Base-by-base conservation (phyloP, 805 yeast genomes). In the Yamadazyma nakazawae region DNA sequence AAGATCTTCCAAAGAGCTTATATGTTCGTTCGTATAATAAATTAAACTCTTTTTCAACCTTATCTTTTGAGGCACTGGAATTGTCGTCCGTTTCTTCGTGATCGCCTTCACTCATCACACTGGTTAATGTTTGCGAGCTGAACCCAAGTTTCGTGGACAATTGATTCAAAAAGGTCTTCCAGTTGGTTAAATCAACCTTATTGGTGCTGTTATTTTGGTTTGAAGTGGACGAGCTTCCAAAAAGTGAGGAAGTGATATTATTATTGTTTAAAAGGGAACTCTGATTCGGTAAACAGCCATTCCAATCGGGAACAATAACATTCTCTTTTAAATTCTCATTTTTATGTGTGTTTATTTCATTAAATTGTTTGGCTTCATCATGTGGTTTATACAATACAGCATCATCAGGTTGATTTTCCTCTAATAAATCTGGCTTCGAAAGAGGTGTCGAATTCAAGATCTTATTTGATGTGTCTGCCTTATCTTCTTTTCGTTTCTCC, bases 371-470 rank as follows among this genome's bases (percentile, higher is more conserved):
- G 6, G 75, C 60, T 42, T 68, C 63, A 42, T 65, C 63, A 46
- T 72, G 77, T 5, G 76, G 72, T 49, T 70, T 70, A 54, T 71
- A 72, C 46, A 72, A 60, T 3, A 72, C 76, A 0, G 77, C 77
- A 51, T 72, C 77, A 42, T 70, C 75, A 14, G 41, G 45, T 17
- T 38, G 38, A 21, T 18, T 25, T 6, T 34, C 37, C 13, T 40
- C 40, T 5, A 6, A 11, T 14, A 11, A 10, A 2, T 41, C 43
- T 3, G 14, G 42, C n/a, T 34, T 45, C 13, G 40, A 49, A 68
- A 2, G 65, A 61, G 1, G 75, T 61, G 24, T 49, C 55, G 28
- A 71, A 26, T 38, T 38, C 31, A 38, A 51, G 11, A 71, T 63
- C 1, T 66, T 63, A 50, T 70, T 70, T 10, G 68, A 47, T 42